Conservation (phyloP, 768 basidiomycete species). For the Dentipellis fragilis region DNA sequence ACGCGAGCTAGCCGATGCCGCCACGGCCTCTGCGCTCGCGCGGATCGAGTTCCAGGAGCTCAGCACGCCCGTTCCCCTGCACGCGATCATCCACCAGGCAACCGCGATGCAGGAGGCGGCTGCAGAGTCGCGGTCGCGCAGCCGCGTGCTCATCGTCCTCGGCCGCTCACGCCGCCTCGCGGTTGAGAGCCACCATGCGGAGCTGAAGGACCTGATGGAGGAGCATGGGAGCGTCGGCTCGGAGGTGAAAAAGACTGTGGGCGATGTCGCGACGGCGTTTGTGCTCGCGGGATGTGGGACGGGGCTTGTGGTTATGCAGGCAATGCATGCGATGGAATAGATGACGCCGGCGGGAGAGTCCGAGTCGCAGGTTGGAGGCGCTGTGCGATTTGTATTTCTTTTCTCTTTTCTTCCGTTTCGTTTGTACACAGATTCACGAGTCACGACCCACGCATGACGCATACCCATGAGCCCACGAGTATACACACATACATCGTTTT, state of each 20-base stretch:
- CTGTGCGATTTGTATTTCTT: background rate
- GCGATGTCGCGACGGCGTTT: constrained; percentile 74
- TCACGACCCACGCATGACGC: background rate
- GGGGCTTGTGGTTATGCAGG: constrained; percentile 64
- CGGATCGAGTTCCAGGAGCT: constrained; percentile 57
- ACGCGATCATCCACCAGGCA: constrained; percentile 39
- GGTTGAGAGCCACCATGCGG: constrained; percentile 59
- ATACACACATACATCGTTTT: too few species aligned
- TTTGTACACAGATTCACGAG: background rate
- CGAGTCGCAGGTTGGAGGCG: background rate
- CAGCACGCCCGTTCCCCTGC: constrained; percentile 48
- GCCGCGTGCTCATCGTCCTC: constrained; percentile 49
- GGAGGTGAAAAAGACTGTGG: constrained; percentile 75
- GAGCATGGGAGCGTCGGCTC: constrained; percentile 43
- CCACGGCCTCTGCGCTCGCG: constrained; percentile 28
- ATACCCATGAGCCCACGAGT: too few species aligned
- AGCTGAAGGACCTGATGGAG: constrained; percentile 55
- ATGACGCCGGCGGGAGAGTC: background rate
- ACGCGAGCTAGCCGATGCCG: constrained; percentile 5
- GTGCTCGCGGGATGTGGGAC: constrained; percentile 49
- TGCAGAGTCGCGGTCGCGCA: constrained; percentile 10
- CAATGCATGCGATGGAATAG: constrained; percentile 14
- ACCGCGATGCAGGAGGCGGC: constrained; percentile 6
- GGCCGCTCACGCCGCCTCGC: constrained; percentile 73
- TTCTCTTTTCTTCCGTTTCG: background rate